Percentiles rank a stretch among this genome's conserved stretches.
phyloP scores from a whole-genome alignment of 2,329 filamentous ascomycete species.

The Paecilomyces niveus region DNA sequence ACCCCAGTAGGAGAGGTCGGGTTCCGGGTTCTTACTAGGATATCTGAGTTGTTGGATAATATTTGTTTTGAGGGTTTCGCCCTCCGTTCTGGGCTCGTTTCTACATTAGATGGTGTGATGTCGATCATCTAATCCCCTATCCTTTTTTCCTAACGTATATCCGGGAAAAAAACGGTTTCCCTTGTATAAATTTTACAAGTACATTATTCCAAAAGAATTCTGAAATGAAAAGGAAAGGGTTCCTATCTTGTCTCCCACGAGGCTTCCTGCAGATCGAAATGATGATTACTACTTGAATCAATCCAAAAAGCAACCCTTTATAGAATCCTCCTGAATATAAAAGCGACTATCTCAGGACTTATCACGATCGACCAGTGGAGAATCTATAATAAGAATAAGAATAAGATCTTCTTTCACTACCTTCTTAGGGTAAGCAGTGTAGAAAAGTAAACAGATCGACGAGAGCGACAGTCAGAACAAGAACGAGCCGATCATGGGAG shows the following conservation, averaged over 20 bases:
- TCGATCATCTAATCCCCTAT: background rate
- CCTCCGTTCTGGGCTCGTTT: background rate
- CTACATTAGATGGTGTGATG: background rate
- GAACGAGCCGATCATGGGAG: too few relatives aligned
- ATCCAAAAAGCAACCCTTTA: too few relatives aligned
- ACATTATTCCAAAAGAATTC: background rate
- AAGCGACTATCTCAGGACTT: too few relatives aligned
- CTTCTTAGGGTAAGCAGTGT: background rate
- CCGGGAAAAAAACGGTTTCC: background rate
- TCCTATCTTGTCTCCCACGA: background rate
- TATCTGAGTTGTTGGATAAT: slow-evolving; percentile 2
- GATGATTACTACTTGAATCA: too few relatives aligned
- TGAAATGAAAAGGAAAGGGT: too few relatives aligned
- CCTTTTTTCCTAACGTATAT: background rate
- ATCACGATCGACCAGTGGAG: too few relatives aligned
- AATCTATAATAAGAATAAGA: too few relatives aligned
- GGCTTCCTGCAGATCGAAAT: too few relatives aligned
- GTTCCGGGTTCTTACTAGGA: slow-evolving; percentile 15
- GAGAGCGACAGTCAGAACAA: too few relatives aligned
- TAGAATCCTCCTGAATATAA: too few relatives aligned
- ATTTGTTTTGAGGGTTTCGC: background rate
- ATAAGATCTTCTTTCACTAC: too few relatives aligned
- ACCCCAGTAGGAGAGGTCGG: slow-evolving; percentile 37
- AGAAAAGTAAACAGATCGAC: background rate
- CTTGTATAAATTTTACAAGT: background rate